Evolutionary conservation across 2,329 filamentous ascomycete species (phyloP).

Genomic region (Penicillium oxalicum): DNA sequence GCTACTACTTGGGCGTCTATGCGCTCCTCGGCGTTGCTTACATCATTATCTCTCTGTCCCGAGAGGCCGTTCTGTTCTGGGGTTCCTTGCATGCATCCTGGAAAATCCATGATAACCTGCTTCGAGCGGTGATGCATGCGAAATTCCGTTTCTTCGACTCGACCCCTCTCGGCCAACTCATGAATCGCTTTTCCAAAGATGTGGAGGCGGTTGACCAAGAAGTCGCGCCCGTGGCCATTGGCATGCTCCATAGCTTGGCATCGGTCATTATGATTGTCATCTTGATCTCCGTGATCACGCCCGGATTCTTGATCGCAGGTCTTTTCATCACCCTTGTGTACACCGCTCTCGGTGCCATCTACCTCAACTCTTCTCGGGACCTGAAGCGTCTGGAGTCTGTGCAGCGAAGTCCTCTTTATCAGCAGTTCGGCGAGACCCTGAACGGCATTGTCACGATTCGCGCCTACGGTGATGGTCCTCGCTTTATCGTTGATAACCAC

Average conservation of each 20-base stretch:
- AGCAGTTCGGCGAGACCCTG: constrained; percentile 95
- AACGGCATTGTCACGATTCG: constrained; percentile 94
- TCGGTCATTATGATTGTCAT: constrained; percentile 77
- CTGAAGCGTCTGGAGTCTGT: constrained; percentile 92
- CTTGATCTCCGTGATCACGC: constrained; percentile 82
- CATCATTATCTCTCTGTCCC: constrained; percentile 71
- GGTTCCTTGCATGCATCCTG: constrained; percentile 84
- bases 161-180: constrained; percentile 89
- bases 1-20: constrained; percentile 79
- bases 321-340: constrained; percentile 80
- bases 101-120: constrained; percentile 72
- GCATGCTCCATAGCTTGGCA: constrained; percentile 60
- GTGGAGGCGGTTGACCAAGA: constrained; percentile 93
- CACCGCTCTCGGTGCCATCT: constrained; percentile 76
- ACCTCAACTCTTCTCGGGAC: constrained; percentile 87
- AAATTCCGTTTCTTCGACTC: constrained; percentile 98
- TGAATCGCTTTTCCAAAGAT: constrained; percentile 98
- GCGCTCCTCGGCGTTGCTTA: constrained; percentile 71
- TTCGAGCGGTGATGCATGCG: constrained; percentile 74
- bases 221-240: constrained; percentile 84
- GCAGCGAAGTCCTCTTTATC: constrained; percentile 88
- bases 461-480: constrained; percentile 87
- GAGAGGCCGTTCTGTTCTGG: constrained; percentile 85
- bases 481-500: constrained; percentile 90
- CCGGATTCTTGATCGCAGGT: constrained; percentile 80